phyloP scores from a whole-genome alignment of 2,329 filamentous ascomycete species.

The Shiraia bambusicola region DNA sequence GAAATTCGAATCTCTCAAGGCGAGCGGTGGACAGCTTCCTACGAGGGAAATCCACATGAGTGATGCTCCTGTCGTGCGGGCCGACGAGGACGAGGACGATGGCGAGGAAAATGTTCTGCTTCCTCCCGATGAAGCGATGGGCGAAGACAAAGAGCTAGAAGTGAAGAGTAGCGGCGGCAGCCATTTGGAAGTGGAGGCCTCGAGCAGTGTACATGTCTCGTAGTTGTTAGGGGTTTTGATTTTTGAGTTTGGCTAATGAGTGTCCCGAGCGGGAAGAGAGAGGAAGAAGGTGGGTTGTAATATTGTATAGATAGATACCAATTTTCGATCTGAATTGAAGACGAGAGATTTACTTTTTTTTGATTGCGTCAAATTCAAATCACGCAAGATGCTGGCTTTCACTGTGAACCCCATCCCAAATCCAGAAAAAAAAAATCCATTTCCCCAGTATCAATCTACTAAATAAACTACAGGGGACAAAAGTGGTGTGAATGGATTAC shows the following conservation, averaged over 20 bases:
- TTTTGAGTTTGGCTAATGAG: too few species aligned
- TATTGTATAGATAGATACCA: conserved; percentile 1
- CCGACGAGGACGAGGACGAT: conserved; percentile 29
- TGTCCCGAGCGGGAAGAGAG: background rate
- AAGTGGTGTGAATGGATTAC: too few species aligned
- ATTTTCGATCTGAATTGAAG: background rate
- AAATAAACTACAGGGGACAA: too few species aligned
- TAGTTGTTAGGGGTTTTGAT: background rate
- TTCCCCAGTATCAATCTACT: too few species aligned
- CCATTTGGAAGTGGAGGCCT: conserved; percentile 3
- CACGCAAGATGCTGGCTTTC: too few species aligned
- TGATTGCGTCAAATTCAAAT: too few species aligned
- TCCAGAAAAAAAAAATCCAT: too few species aligned
- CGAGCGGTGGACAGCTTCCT: conserved; percentile 36
- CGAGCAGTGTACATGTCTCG: conserved; percentile 2
- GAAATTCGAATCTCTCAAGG: conserved; percentile 61
- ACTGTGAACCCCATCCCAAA: too few species aligned
- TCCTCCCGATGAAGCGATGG: conserved; percentile 15
- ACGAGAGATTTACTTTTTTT: too few species aligned
- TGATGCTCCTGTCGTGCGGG: conserved; percentile 29
- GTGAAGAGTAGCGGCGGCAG: conserved; percentile 1
- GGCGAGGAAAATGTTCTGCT: conserved; percentile 37
- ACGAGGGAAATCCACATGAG: conserved; percentile 42
- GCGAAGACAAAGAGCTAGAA: conserved; percentile 7
- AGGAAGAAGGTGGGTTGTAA: background rate